Evolutionary conservation across 805 yeast species (phyloP), one percentile per base, ranked within the genome.

Genomic region (Jamesozyma jinghongensis): DNA sequence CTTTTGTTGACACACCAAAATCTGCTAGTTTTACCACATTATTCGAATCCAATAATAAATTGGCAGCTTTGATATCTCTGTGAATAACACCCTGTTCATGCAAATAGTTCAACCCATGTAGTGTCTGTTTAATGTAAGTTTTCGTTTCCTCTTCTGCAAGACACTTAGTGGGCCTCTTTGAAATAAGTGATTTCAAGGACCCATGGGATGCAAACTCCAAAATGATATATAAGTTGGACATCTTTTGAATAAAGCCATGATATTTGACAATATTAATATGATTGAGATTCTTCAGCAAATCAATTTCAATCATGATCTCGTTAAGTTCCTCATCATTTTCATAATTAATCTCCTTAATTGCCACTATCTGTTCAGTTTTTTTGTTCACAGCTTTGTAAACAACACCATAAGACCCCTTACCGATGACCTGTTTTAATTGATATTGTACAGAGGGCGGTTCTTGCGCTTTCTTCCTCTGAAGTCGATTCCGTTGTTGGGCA

Each of bases 11-110:
- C 10, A 90, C 96, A 1, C 97, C 97, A 62, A 90, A 90, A 60
- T 90, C 98, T 2, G 96, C 97, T 37, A 90, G 70, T 53, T 90
- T 92, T 12, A 86, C 90, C 8, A 74, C 79, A 3, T 94, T 88
- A 11, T 70, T 62, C 2, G 72, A 71, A 16, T 85, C 79, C 14
- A 88, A 59, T 27, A 90, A 64, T 19, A 90, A 76, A 58, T 90
- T 90, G 0, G 96, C 97, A 2, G 97, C 95, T 57, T 88, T 90
- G 40, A 90, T 84, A 59, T 90, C 97, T 45, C 97, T 66, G 57
- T 90, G 98, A 33, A 90, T 88, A 52, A 83, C 79, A 13, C 86
- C 85, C 48, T 74, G 82, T n/a, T 69, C 71, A 55, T 83, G 90
- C 31, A 85, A 62, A 51, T 85, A 85, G 30, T 67, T 65, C 39